Evolutionary conservation across 2,329 filamentous ascomycete species (phyloP).

Genomic region (Grosmannia penicillata): DNA sequence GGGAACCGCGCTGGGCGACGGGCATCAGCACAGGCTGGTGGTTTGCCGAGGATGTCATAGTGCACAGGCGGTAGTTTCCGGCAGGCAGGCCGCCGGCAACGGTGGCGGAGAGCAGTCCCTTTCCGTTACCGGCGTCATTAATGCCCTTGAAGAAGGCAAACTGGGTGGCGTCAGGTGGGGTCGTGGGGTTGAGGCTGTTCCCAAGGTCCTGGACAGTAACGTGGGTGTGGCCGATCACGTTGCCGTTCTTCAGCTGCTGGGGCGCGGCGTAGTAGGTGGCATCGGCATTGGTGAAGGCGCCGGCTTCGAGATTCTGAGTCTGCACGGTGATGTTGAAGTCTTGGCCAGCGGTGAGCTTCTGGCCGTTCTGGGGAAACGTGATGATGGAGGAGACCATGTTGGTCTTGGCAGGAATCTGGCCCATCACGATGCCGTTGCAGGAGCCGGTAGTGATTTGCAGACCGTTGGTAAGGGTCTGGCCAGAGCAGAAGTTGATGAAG

Average conservation of each 20-base stretch:
- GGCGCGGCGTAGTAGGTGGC: conserved; percentile 45
- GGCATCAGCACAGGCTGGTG: conserved; percentile 30
- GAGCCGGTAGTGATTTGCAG: conserved; percentile 41
- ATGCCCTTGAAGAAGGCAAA: conserved; percentile 29
- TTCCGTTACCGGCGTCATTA: conserved; percentile 23
- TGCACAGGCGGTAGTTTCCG: conserved; percentile 28
- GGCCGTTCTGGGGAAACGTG: conserved; percentile 32
- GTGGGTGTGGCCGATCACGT: conserved; percentile 44
- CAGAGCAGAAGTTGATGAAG: conserved; percentile 48
- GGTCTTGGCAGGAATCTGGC: conserved; percentile 36
- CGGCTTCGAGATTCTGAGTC: conserved; percentile 35
- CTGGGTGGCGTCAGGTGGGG: conserved; percentile 32
- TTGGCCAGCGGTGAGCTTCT: conserved; percentile 29
- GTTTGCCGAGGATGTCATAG: conserved; percentile 24
- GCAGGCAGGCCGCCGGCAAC: conserved; percentile 24
- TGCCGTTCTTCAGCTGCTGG: conserved; percentile 32
- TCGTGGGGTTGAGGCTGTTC: conserved; percentile 28
- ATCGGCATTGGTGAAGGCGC: conserved; percentile 44
- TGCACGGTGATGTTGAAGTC: conserved; percentile 39
- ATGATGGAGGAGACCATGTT: conserved; percentile 43
- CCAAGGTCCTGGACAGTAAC: conserved; percentile 43
- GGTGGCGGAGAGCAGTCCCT: conserved; percentile 19
- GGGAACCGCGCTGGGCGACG: conserved; percentile 27
- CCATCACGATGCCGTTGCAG: conserved; percentile 50
- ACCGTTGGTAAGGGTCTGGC: conserved; percentile 43